Evolutionary conservation across 2,329 filamentous ascomycete genomes (phyloP).

Genomic region (Teratosphaeria epicoccoides): DNA sequence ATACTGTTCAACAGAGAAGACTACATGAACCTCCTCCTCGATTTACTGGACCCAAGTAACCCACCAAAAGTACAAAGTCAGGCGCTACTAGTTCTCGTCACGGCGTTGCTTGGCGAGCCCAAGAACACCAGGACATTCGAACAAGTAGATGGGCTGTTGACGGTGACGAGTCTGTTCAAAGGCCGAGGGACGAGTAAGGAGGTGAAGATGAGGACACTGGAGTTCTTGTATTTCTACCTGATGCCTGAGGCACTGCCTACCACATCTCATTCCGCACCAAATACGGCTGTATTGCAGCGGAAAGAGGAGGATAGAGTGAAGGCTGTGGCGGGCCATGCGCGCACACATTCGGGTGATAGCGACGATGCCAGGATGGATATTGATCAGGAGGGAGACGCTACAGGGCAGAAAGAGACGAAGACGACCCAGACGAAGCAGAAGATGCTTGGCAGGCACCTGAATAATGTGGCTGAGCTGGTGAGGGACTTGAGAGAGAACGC

Average conservation of each 20-base stretch:
- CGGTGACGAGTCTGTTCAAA: constrained; percentile 87
- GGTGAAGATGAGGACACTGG: constrained; percentile 90
- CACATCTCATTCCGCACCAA: constrained; percentile 15
- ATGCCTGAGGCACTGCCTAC: constrained; percentile 63
- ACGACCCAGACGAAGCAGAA: constrained; percentile 73
- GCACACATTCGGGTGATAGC: constrained; percentile 26
- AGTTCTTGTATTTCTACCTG: constrained; percentile 97
- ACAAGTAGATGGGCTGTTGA: constrained; percentile 78
- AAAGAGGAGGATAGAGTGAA: constrained; percentile 9
- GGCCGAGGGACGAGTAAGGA: constrained; percentile 72
- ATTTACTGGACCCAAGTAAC: constrained; percentile 78
- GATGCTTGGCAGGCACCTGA: constrained; percentile 65
- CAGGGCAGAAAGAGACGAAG: constrained; percentile 46
- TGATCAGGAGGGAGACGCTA: constrained; percentile 13
- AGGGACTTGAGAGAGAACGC: constrained; percentile 67
- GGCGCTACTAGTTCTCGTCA: constrained; percentile 80
- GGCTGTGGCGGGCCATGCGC: constrained; percentile 14
- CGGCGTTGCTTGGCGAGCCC: constrained; percentile 75
- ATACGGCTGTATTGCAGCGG: constrained; percentile 11
- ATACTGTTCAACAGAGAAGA: constrained; percentile 77
- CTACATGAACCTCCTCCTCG: constrained; percentile 93
- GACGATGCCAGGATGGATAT: constrained; percentile 24
- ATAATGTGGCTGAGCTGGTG: constrained; percentile 74
- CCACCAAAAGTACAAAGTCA: constrained; percentile 86
- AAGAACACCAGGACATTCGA: constrained; percentile 88